phyloP scores from a whole-genome alignment of 73 alveolate species.

The Breviolum minutum region DNA sequence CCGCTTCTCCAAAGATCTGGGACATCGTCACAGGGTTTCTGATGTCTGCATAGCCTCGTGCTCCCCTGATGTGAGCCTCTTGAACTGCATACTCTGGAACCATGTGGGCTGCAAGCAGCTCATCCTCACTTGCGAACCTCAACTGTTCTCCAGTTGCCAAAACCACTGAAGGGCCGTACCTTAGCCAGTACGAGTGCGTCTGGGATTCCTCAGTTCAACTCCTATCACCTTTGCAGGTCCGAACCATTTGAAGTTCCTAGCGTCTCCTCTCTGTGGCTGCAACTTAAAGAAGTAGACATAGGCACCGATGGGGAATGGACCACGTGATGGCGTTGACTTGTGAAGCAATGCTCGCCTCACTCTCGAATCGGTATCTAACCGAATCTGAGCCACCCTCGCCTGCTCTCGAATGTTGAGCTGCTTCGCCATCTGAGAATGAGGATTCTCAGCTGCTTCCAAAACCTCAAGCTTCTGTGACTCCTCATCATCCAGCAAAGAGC shows the following conservation, averaged over 20 bases:
- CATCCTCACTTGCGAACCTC: conserved; percentile 4
- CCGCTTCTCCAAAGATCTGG: no score
- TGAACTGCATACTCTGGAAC: neutral
- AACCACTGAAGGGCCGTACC: neutral
- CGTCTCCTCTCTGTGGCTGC: neutral
- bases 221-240: neutral
- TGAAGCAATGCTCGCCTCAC: conserved; percentile 9
- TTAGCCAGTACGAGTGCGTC: conserved; percentile 10
- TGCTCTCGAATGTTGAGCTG: neutral
- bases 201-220: neutral
- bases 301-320: neutral
- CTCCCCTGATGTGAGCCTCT: neutral
- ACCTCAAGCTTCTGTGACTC: conserved; percentile 11
- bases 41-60: neutral
- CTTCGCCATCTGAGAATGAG: conserved; percentile 7
- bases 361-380: neutral
- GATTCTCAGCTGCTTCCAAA: neutral
- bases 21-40: neutral
- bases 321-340: neutral
- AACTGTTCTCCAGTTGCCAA: conserved; percentile 38
- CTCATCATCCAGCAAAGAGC: neutral
- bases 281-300: conserved; percentile 3
- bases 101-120: neutral
- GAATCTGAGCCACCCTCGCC: neutral
- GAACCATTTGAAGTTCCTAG: neutral